These are phyloP conservation scores for Kazachstania psychrophila DNA, from an alignment of 805 yeast species.

Conservation along the genomic window DNA sequence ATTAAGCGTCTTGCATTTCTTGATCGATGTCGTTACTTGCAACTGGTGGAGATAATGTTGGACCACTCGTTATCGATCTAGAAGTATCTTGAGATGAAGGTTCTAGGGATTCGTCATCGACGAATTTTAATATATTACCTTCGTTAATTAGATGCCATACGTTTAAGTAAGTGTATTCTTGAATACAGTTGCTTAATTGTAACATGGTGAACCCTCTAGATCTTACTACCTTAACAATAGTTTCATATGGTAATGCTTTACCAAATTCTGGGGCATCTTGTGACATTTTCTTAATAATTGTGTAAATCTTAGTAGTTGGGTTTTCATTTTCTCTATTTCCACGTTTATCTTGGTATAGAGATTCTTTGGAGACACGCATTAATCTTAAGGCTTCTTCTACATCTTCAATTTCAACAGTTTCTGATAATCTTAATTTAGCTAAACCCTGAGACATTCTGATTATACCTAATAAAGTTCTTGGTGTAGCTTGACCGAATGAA, in stretches of 20 bases:
- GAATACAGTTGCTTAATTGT: slow-evolving; percentile 66
- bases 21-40: slow-evolving; percentile 6
- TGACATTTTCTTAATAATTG: slow-evolving; percentile 55
- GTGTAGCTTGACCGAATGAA: slow-evolving; percentile 87
- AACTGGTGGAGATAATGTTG: not conserved
- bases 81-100: no score
- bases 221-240: slow-evolving; percentile 53
- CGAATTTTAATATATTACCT: slow-evolving; percentile 52
- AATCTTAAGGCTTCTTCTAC: slow-evolving; percentile 94
- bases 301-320: slow-evolving; percentile 59
- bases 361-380: slow-evolving; percentile 76
- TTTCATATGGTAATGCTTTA: slow-evolving; percentile 34
- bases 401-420: slow-evolving; percentile 62
- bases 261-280: slow-evolving; percentile 27
- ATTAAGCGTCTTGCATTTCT: slow-evolving; percentile 7
- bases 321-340: slow-evolving; percentile 51
- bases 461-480: slow-evolving; percentile 87
- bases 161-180: slow-evolving; percentile 60
- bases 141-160: slow-evolving; percentile 73
- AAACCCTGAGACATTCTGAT: slow-evolving; percentile 89
- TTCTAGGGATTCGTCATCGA: slow-evolving; percentile 35
- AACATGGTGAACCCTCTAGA: slow-evolving; percentile 78
- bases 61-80: no score
- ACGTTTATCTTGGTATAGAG: slow-evolving; percentile 50
- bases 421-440: slow-evolving; percentile 78